phyloP scores from a whole-genome alignment of 1,139 yeast species.

The Zygoascus meyerae region DNA sequence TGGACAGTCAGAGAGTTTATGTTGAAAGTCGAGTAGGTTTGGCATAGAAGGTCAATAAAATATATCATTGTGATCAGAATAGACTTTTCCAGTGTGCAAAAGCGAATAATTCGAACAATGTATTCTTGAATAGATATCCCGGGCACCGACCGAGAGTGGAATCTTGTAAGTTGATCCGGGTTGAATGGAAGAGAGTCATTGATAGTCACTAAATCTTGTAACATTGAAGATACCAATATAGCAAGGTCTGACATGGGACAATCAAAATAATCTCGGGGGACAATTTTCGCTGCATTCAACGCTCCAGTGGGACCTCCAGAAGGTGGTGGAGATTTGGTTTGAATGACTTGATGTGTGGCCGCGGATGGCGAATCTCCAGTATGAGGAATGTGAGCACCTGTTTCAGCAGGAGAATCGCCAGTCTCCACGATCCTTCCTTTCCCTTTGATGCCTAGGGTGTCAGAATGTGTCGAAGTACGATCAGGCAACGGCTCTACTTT shows the following conservation, averaged over 20 bases:
- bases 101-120: conserved; percentile 68
- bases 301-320: neutral
- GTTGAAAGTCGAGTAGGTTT: conserved; percentile 73
- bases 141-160: conserved; percentile 92
- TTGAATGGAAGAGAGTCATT: conserved; percentile 54
- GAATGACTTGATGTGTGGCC: conserved; percentile 8
- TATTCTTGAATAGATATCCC: conserved; percentile 76
- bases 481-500: conserved; percentile 6
- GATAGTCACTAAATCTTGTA: conserved; percentile 59
- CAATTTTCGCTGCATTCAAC: conserved; percentile 20
- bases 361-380: conserved; percentile 7
- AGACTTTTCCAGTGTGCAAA: conserved; percentile 78
- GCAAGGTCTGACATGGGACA: conserved; percentile 70
- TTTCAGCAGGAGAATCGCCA: neutral
- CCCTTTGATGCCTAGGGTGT: neutral
- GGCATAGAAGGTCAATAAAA: conserved; percentile 78
- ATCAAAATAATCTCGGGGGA: conserved; percentile 57
- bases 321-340: conserved; percentile 7
- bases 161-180: conserved; percentile 59
- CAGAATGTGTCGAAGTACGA: conserved; percentile 8
- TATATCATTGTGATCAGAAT: conserved; percentile 76
- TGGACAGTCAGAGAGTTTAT: conserved; percentile 90
- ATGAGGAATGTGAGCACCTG: conserved; percentile 1
- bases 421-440: neutral
- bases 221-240: conserved; percentile 69